Base-by-base conservation (phyloP, 2,329 filamentous ascomycete genomes). In the Aspergillus tamarii region DNA sequence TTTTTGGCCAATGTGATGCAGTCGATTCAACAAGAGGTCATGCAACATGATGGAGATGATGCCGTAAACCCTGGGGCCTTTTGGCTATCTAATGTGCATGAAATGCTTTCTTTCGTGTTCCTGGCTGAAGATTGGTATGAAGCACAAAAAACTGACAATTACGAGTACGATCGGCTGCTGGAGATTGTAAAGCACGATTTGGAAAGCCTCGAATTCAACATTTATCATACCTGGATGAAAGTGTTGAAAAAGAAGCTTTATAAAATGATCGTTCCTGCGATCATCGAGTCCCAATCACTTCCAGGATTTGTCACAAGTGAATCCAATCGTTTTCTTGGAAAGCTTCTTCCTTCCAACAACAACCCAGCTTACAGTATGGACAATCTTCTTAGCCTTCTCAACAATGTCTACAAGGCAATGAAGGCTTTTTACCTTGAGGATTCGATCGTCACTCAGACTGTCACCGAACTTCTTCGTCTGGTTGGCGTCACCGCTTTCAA, bases 221-320 rank as follows among this genome's bases (percentile, higher is more conserved):
- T 99, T 73, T 99, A 99, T 81, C 95, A 99, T 82, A 99, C 95
- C 30, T 99, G 95, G 95, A 99, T 99, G 95, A 99, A 99, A 85
- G 92, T 97, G 62, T 84, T 99, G 75, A 99, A 99, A 87, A 97
- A 97, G 88, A 97, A 96, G 83, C 86, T 99, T 67, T 93, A 96
- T 74, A 98, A 98, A 87, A 99, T 99, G 95, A 96, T 99, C 74
- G 96, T 99, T 59, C 95, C 95, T 1, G 95, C 95, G 61, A 99
- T 99, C 78, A 99, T 99, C 74, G 95, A 99, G 80, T 98, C 94
- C 55, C 95, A 99, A 80, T 98, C 95, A 28, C 88, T 99, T 66
- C 95, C 95, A 58, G 95, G 95, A 71, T 99, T 99, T 79, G 95
- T 99, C 70, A 99, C 95, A 64, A 99, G 96, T 79, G 95, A 99